phyloP scores from a whole-genome alignment of 2,329 filamentous ascomycete species.

The Fusarium pseudograminearum region DNA sequence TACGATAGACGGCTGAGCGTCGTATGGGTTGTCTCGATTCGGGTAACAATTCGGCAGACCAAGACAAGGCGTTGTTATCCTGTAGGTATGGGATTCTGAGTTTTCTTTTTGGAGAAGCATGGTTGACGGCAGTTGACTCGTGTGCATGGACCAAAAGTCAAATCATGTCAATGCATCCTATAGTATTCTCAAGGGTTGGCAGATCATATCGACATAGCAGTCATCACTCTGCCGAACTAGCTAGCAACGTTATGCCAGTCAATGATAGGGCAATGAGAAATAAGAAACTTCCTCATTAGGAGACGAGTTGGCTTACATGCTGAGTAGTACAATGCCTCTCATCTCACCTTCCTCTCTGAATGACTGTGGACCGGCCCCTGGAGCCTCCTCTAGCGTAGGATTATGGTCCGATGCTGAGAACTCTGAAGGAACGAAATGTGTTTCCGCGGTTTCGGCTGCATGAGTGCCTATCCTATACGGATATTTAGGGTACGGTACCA shows the following conservation, averaged over 20 bases:
- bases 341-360: conserved; percentile 13
- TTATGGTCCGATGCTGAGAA: conserved; percentile 23
- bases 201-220: not conserved
- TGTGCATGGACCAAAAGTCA: not conserved
- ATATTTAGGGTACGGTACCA: not conserved
- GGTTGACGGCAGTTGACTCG: not conserved
- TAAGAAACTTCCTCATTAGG: conserved; percentile 3
- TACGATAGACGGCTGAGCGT: conserved; percentile 9
- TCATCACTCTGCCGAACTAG: not conserved
- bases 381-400: conserved; percentile 26
- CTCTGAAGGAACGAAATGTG: conserved; percentile 10
- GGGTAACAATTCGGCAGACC: conserved; percentile 33
- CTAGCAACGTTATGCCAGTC: not conserved
- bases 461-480: not conserved
- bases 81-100: not conserved
- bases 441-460: conserved; percentile 10
- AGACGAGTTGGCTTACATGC: conserved; percentile 3
- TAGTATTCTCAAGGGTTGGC: not conserved
- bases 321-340: not conserved
- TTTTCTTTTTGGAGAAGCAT: not conserved
- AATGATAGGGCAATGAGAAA: not conserved
- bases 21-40: conserved; percentile 20
- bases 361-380: conserved; percentile 13
- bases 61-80: not conserved
- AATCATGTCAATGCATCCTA: not conserved